Base-by-base conservation (phyloP, 202 grass and related monocot species). In the Zoysia matrella region DNA sequence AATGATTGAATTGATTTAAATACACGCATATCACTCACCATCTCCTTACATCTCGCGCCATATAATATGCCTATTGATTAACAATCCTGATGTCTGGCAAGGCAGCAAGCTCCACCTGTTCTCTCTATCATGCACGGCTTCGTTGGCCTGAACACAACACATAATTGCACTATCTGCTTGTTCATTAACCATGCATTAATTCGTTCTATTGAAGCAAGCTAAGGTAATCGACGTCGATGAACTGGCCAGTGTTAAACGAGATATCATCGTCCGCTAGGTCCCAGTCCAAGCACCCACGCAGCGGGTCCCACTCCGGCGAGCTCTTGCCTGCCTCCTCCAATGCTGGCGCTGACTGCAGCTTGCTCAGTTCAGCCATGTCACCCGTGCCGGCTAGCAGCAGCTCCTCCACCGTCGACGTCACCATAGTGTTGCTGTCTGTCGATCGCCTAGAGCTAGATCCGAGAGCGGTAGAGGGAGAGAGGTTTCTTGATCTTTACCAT, bases 231-330 rank as follows among this genome's bases (percentile, higher is more conserved):
- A 49, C 40, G 78, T 70, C 6, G 11, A 49, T 48, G 44, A 71
- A 60, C 39, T 47, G 44, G 7, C 18, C 66, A 49, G 60, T 48
- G 53, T 60, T 44, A 47, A 71, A 49, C 3, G 52, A 49, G 77
- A 65, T 69, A 53, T 69, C 52, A 7, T 22, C 52, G 0, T 69
- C 12, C 1, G n/a, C 11, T 1, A 80, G 11, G 4, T 36, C 45
- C 78, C 66, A 80, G 22, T 71, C 66, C 66, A 80, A 49, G 53
- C 53, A 60, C 1, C 53, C 64, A 2, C 11, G 40, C 6, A 55
- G 1, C 54, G 14, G 2, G 44, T 56, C 76, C 76, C 50, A 79
- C 10, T 42, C 77, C 65, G 42, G 13, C 7, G 45, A 71, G 53
- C 52, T 67, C 52, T 2, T 12, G 15, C 18, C 16, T 7, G 16